Conservation (phyloP, 2,329 filamentous ascomycete species). For the Sclerotinia trifoliorum region DNA sequence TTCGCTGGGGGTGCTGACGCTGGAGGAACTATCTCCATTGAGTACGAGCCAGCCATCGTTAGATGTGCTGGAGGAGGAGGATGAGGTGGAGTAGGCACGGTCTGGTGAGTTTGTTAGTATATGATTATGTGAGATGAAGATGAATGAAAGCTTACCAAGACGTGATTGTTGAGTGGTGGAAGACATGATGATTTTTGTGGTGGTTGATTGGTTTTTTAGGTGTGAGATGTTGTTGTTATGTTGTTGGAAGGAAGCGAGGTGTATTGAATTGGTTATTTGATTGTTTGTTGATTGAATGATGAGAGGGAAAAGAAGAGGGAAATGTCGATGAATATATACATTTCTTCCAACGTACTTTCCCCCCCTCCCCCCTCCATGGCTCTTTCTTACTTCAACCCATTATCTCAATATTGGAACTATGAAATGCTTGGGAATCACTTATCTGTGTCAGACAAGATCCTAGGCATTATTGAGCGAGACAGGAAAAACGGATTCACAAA, state of each 20-base stretch:
- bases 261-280: not conserved
- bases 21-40: not conserved
- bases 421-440: slow-evolving; percentile 9
- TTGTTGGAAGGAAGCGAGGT: not conserved
- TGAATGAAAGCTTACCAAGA: slow-evolving; percentile 10
- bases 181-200: slow-evolving; percentile 23
- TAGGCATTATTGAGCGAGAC: slow-evolving; percentile 11
- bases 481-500: slow-evolving; percentile 13
- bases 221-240: not conserved
- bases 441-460: slow-evolving; percentile 17
- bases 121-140: not conserved
- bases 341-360: not conserved
- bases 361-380: not conserved
- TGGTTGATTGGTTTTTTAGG: slow-evolving; percentile 7
- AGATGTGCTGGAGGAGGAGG: slow-evolving; percentile 2
- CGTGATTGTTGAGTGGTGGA: slow-evolving; percentile 9
- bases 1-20: slow-evolving; percentile 9
- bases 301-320: slow-evolving; percentile 11
- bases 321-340: slow-evolving; percentile 15
- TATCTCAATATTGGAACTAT: not conserved
- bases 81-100: slow-evolving; percentile 19
- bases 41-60: slow-evolving; percentile 19
- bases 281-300: slow-evolving; percentile 14
- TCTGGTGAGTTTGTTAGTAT: slow-evolving; percentile 14
- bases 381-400: slow-evolving; percentile 7